Percentiles rank a stretch among this genome's conserved stretches.
Conservation (phyloP, 805 yeast genomes). For the Pichia cabralensis region DNA sequence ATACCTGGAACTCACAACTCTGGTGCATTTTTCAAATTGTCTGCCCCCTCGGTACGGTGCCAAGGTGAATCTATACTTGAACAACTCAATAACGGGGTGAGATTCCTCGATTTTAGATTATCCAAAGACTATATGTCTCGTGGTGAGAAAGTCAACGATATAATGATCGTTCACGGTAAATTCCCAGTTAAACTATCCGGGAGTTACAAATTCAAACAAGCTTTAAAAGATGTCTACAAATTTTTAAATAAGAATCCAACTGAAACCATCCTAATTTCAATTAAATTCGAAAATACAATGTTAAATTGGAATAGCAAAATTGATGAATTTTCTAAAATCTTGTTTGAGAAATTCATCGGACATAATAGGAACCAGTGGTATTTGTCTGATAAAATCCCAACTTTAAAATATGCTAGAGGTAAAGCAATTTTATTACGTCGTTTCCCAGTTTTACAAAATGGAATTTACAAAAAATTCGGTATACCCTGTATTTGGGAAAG, state of each 20-base stretch:
- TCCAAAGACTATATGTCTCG: slow-evolving; percentile 43
- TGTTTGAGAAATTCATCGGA: slow-evolving; percentile 48
- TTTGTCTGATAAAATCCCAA: slow-evolving; percentile 46
- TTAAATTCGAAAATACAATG: slow-evolving; percentile 62
- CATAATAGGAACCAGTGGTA: slow-evolving; percentile 49
- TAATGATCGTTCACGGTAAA: slow-evolving; percentile 65
- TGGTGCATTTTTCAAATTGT: slow-evolving; percentile 54
- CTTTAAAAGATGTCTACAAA: slow-evolving; percentile 46
- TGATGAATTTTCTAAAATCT: slow-evolving; percentile 55
- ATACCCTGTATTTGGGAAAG: slow-evolving; percentile 64
- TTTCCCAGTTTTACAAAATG: slow-evolving; percentile 49
- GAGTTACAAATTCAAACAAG: slow-evolving; percentile 41
- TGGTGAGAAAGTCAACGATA: slow-evolving; percentile 35
- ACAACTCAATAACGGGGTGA: slow-evolving; percentile 64
- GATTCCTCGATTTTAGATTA: slow-evolving; percentile 60
- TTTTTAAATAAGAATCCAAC: slow-evolving; percentile 43
- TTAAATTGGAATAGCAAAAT: slow-evolving; percentile 51
- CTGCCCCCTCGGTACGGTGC: slow-evolving; percentile 70
- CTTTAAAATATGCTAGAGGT: slow-evolving; percentile 53
- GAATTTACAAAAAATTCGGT: slow-evolving; percentile 36
- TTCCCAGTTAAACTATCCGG: slow-evolving; percentile 61
- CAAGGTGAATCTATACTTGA: slow-evolving; percentile 51
- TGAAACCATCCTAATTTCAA: slow-evolving; percentile 56
- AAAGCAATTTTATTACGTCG: slow-evolving; percentile 58
- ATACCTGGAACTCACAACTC: slow-evolving; percentile 84